Percentiles rank a stretch among this genome's conserved stretches.
Conservation (phyloP, 164 flowering plant genomes). For the Cinnamomum micranthum region DNA sequence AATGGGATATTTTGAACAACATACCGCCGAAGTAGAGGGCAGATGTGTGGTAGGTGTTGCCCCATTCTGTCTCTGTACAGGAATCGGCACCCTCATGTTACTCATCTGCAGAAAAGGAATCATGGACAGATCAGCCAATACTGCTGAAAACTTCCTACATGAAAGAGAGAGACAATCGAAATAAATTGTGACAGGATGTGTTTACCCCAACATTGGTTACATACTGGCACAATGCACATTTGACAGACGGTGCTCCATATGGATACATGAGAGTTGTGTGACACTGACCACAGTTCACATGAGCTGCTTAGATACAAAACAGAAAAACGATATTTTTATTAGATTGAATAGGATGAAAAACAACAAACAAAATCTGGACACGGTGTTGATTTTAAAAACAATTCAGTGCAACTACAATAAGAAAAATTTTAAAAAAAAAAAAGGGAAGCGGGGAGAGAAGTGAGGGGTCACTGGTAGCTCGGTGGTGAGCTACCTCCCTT, state of each 20-base stretch:
- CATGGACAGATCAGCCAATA: background rate
- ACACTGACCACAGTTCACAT: conserved; percentile 82
- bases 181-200: conserved; percentile 1
- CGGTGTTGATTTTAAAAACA: background rate
- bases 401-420: background rate
- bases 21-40: conserved; percentile 65
- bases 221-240: conserved; percentile 85
- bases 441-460: background rate
- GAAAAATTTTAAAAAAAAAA: too few species aligned
- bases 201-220: conserved; percentile 76
- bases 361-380: background rate
- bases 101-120: conserved; percentile 38
- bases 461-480: background rate
- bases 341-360: background rate
- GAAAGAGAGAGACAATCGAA: conserved; percentile 7
- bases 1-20: conserved; percentile 11
- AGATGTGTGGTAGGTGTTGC: conserved; percentile 26
- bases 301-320: conserved; percentile 38
- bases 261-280: conserved; percentile 86
- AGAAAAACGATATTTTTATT: conserved; percentile 5
- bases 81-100: conserved; percentile 54
- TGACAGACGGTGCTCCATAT: conserved; percentile 87
- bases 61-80: conserved; percentile 57
- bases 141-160: background rate
- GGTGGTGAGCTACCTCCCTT: too few species aligned